A percentile compares a stretch with the other conserved stretches of the same genome.
phyloP scores from a whole-genome alignment of 148 eudicot species.

The Amaranthus palmeri region DNA sequence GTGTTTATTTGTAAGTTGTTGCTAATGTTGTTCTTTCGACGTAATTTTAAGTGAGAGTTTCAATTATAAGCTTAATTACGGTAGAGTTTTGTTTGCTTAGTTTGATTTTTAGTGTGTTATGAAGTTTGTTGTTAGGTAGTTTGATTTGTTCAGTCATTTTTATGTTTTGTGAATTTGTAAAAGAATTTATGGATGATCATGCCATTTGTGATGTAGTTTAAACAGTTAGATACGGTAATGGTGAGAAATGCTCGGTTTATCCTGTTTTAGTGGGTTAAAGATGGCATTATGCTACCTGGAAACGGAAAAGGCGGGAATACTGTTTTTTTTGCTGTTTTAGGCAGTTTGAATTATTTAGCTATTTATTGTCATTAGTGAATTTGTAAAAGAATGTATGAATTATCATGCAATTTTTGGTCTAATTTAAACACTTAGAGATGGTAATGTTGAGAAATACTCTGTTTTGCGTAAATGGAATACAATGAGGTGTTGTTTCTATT shows the following conservation, averaged over 20 bases:
- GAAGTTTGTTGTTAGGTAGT: neutral
- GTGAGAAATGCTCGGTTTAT: neutral
- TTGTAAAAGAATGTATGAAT: too few relatives aligned
- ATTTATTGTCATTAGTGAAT: too few relatives aligned
- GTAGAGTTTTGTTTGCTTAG: neutral
- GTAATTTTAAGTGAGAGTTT: neutral
- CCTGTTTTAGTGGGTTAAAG: neutral
- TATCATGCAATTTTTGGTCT: too few relatives aligned
- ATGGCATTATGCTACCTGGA: neutral
- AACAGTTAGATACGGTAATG: neutral
- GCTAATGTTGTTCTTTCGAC: neutral
- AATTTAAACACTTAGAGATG: too few relatives aligned
- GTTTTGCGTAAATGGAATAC: too few relatives aligned
- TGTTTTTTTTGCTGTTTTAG: too few relatives aligned
- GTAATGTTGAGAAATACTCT: too few relatives aligned
- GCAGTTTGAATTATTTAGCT: too few relatives aligned
- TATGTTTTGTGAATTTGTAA: neutral
- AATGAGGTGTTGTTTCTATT: too few relatives aligned
- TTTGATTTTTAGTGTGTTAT: neutral
- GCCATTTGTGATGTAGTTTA: neutral
- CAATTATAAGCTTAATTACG: constrained; percentile 3
- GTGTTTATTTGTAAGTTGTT: neutral
- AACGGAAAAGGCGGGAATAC: too few relatives aligned
- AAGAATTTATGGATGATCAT: neutral
- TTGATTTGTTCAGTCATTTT: neutral